Conservation (phyloP, 345 rosid genomes). For the Noccaea caerulescens region DNA sequence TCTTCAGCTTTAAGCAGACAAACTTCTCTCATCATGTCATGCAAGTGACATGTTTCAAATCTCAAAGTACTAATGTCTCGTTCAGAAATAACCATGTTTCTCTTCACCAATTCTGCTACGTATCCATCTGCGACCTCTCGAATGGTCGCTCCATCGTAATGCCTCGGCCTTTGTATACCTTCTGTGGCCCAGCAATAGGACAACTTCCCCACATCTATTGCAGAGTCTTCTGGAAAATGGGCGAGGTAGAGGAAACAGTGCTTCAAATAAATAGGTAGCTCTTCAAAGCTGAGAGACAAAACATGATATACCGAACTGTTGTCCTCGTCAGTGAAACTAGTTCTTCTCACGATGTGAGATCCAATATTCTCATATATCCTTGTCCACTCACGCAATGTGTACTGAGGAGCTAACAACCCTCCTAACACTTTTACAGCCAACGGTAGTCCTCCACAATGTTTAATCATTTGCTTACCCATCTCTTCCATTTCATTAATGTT, state of each 20-base stretch:
- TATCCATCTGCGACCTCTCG: slow-evolving; percentile 38
- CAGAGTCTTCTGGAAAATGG: slow-evolving; percentile 28
- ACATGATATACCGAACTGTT: not conserved
- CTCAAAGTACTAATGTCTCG: not conserved
- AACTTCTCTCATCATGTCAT: too few species aligned
- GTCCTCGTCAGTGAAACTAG: not conserved
- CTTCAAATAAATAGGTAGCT: slow-evolving; percentile 23
- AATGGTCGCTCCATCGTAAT: slow-evolving; percentile 11
- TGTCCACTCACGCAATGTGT: slow-evolving; percentile 22
- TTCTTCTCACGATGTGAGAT: slow-evolving; percentile 7
- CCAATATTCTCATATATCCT: slow-evolving; percentile 7
- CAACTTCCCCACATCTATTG: slow-evolving; percentile 34
- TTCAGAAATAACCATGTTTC: slow-evolving; percentile 45
- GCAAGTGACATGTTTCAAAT: slow-evolving; percentile 25
- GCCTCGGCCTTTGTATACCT: slow-evolving; percentile 33
- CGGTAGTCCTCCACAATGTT: slow-evolving; percentile 10
- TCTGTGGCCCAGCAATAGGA: slow-evolving; percentile 48
- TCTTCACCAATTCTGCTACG: slow-evolving; percentile 41
- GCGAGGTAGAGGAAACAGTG: slow-evolving; percentile 9
- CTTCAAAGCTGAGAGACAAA: slow-evolving; percentile 29
- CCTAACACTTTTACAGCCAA: slow-evolving; percentile 4
- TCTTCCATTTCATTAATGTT: not conserved
- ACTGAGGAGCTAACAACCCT: slow-evolving; percentile 22
- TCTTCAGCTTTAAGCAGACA: too few species aligned
- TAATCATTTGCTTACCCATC: slow-evolving; percentile 13